A percentile compares a stretch with the other conserved stretches of the same genome.
These are phyloP conservation scores for Theobroma grandiflorum DNA, from an alignment of 441 rosid genomes.

Conservation along the genomic window DNA sequence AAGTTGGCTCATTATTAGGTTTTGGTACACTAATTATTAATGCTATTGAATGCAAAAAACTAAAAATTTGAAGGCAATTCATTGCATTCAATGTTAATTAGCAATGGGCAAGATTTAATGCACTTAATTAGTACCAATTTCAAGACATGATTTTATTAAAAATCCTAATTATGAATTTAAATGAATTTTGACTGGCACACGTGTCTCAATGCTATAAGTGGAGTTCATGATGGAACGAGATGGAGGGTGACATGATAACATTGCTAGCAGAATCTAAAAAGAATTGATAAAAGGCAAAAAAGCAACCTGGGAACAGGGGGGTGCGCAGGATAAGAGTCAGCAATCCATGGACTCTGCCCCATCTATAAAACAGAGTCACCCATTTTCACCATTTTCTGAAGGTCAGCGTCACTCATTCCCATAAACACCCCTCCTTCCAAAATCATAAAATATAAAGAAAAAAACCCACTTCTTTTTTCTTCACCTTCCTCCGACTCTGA, in stretches of 20 bases:
- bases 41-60: background rate
- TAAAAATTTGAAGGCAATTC: background rate
- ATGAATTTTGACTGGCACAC: background rate
- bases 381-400: slow-evolving; percentile 31
- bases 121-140: background rate
- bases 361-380: slow-evolving; percentile 35
- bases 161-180: background rate
- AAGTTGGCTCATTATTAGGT: too few species aligned
- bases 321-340: slow-evolving; percentile 54
- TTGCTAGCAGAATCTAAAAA: background rate
- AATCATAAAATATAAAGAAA: background rate
- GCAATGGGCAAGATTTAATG: background rate
- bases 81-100: background rate
- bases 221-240: background rate
- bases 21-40: background rate
- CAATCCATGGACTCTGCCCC: slow-evolving; percentile 13
- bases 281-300: background rate
- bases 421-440: slow-evolving; percentile 20
- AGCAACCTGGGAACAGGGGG: slow-evolving; percentile 21
- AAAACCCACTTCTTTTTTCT: background rate
- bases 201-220: background rate
- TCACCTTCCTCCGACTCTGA: background rate
- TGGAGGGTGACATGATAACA: background rate
- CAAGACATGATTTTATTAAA: background rate
- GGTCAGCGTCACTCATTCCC: slow-evolving; percentile 70